Base-by-base conservation (phyloP, 495 filamentous ascomycete genomes). In the Annulohypoxylon stygium region DNA sequence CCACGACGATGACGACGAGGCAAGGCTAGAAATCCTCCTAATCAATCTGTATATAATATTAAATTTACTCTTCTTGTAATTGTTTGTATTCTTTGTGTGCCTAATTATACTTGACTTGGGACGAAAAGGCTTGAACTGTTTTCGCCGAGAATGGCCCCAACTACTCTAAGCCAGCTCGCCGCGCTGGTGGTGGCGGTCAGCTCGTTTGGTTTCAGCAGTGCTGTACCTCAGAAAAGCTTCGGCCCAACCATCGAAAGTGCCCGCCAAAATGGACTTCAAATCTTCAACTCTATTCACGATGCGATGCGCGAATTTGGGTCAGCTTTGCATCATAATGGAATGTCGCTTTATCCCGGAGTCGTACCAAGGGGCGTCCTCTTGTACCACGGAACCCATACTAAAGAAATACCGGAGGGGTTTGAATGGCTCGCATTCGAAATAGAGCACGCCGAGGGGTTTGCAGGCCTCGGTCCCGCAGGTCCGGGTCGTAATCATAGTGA, bases 341-440 rank as follows among this genome's bases (percentile, higher is more conserved):
- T 91, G 81, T 91, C 89, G 0, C 81, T 90, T 74, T 90, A 90
- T 75, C 80, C 88, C 0, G 90, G 82, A 3, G 83, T 81, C 0
- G 84, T 93, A 1, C 89, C 90, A 0, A 81, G 77, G 2, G 88
- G 87, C 12, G 88, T 88, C 0, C 81, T 86, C n/a, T 77, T 93
- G 2, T 90, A 92, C 75, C 90, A 93, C 73, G 90, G 90, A 11
- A 85, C 83, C 5, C 61, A 69, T 11, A 74, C 37, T 2, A 54
- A 74, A 0, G 76, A 80, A 9, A 78, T 83, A 0, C 82, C 90
- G 0, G 80, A 79, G 5, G 85, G 83, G 0, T 85, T 84, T 0
- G 90, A 93, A 70, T 93, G 90, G 90, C 82, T 93, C 0, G 90
- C 90, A 0, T 92, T 92, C 70, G 90, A 92, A 73, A 87, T 90